phyloP scores from a whole-genome alignment of 164 flowering plant species.

The Aristolochia californica region DNA sequence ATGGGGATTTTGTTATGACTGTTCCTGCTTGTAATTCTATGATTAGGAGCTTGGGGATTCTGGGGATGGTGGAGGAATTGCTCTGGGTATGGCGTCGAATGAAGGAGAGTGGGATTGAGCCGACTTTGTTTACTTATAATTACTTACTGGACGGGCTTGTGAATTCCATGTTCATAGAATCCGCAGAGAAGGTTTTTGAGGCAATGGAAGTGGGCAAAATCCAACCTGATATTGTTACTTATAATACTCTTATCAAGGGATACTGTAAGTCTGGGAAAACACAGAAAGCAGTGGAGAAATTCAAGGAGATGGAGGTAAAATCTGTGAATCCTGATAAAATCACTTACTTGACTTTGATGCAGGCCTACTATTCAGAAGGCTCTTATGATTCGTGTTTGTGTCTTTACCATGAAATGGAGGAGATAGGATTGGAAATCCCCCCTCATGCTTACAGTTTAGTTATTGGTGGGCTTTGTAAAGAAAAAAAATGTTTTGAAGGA shows the following conservation, averaged over 20 bases:
- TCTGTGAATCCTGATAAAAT: slow-evolving; percentile 63
- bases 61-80: slow-evolving; percentile 88
- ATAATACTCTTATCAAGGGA: slow-evolving; percentile 86
- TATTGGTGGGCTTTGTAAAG: slow-evolving; percentile 70
- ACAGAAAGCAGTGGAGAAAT: slow-evolving; percentile 46
- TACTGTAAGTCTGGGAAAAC: slow-evolving; percentile 65
- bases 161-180: slow-evolving; percentile 58
- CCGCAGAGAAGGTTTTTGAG: slow-evolving; percentile 76
- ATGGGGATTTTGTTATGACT: slow-evolving; percentile 32
- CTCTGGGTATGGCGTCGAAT: slow-evolving; percentile 83
- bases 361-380: slow-evolving; percentile 49
- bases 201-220: slow-evolving; percentile 60
- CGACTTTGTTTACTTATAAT: slow-evolving; percentile 63
- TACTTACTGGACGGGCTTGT: slow-evolving; percentile 81
- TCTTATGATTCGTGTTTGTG: slow-evolving; percentile 53
- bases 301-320: slow-evolving; percentile 56
- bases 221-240: slow-evolving; percentile 66
- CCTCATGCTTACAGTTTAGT: slow-evolving; percentile 82
- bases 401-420: slow-evolving; percentile 83
- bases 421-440: slow-evolving; percentile 65
- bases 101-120: slow-evolving; percentile 83
- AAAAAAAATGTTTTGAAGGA: slow-evolving; percentile 56
- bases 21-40: slow-evolving; percentile 40
- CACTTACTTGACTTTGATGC: slow-evolving; percentile 70
- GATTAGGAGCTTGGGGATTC: slow-evolving; percentile 62